phyloP scores from a whole-genome alignment of 2,329 filamentous ascomycete species.

The Cytospora leucostoma region DNA sequence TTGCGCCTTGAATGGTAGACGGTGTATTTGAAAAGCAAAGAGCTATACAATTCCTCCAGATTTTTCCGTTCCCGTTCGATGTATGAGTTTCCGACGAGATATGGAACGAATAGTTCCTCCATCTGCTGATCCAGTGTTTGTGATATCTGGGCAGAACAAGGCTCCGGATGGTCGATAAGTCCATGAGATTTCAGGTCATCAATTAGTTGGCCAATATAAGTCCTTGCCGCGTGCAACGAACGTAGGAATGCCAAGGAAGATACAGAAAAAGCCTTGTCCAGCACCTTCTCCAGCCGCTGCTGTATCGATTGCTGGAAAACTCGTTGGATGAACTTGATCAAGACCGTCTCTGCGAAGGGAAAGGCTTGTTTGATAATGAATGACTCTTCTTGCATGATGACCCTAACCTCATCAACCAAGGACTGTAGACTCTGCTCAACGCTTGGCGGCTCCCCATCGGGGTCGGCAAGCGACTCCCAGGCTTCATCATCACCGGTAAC shows the following conservation, averaged over 20 bases:
- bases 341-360: slow-evolving; percentile 91
- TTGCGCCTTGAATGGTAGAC: slow-evolving; percentile 89
- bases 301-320: slow-evolving; percentile 99
- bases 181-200: slow-evolving; percentile 95
- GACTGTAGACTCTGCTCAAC: slow-evolving; percentile 92
- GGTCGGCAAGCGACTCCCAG: slow-evolving; percentile 92
- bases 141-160: slow-evolving; percentile 82
- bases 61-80: slow-evolving; percentile 70
- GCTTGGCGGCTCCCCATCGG: slow-evolving; percentile 86
- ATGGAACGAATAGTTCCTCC: slow-evolving; percentile 75
- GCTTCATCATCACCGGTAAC: slow-evolving; percentile 72
- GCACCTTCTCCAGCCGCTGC: slow-evolving; percentile 89
- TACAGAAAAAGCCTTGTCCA: slow-evolving; percentile 90
- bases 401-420: slow-evolving; percentile 88
- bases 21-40: slow-evolving; percentile 92
- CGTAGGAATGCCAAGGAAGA: slow-evolving; percentile 91
- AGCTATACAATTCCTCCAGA: slow-evolving; percentile 82
- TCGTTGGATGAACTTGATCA: slow-evolving; percentile 89
- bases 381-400: slow-evolving; percentile 95
- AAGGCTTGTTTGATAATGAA: slow-evolving; percentile 96
- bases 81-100: slow-evolving; percentile 68
- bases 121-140: slow-evolving; percentile 73
- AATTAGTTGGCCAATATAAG: slow-evolving; percentile 82
- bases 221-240: slow-evolving; percentile 85
- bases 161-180: slow-evolving; percentile 90